These are phyloP conservation scores for Xenosphaeropsis pyriputrescens DNA, from an alignment of 2,329 filamentous ascomycete species.

Conservation along the genomic window DNA sequence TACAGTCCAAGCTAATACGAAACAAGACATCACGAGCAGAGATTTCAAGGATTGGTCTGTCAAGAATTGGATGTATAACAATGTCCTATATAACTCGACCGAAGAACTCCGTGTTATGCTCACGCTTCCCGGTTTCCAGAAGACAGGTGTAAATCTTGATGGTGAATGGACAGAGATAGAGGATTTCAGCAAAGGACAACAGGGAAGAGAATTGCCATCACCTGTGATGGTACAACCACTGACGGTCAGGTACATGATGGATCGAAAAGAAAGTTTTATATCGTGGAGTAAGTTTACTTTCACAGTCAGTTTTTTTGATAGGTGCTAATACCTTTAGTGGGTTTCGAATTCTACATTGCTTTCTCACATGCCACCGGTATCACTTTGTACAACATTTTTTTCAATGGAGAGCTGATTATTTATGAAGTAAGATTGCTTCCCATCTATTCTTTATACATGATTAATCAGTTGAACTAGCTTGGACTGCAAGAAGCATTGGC, in stretches of 20 bases:
- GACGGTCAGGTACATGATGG: not conserved
- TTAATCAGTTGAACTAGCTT: constrained; percentile 12
- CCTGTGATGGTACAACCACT: constrained; percentile 3
- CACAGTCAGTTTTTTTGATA: no score
- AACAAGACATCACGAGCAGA: not conserved
- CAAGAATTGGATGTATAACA: constrained; percentile 1
- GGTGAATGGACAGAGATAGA: constrained; percentile 7
- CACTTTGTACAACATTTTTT: constrained; percentile 32
- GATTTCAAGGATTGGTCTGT: not conserved
- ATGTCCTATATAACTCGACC: not conserved
- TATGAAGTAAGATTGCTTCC: constrained; percentile 33
- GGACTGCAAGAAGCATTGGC: constrained; percentile 33
- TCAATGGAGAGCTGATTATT: constrained; percentile 36
- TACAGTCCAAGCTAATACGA: not conserved
- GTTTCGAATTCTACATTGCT: constrained; percentile 34
- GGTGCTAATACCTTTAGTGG: constrained; percentile 15
- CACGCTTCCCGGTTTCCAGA: constrained; percentile 5
- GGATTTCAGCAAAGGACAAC: constrained; percentile 2
- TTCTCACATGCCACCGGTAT: constrained; percentile 33
- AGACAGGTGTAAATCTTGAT: constrained; percentile 4
- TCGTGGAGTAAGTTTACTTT: not conserved
- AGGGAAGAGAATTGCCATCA: constrained; percentile 1
- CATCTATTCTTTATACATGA: constrained; percentile 9
- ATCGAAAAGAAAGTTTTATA: not conserved
- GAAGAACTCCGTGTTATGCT: not conserved